Percentiles rank a stretch among this genome's conserved stretches.
Conservation (phyloP, 148 eudicot genomes). For the Camellia lanceoleosa region DNA sequence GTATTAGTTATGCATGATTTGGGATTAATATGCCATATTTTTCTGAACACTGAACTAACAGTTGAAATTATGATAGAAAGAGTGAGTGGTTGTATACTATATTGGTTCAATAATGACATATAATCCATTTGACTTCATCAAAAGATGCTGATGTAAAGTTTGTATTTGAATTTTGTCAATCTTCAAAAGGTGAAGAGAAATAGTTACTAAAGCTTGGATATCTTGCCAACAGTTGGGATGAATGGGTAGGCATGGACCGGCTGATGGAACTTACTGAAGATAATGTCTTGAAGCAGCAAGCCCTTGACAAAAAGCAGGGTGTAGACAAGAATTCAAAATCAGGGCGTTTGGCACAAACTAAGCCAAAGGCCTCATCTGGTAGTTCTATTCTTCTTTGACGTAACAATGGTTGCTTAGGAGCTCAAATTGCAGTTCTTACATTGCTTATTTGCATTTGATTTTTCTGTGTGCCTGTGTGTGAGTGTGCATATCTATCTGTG, state of each 20-base stretch:
- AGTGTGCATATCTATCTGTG: background rate
- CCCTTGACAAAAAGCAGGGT: conserved; percentile 81
- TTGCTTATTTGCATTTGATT: background rate
- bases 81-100: background rate
- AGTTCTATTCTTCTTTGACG: conserved; percentile 10
- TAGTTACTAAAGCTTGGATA: conserved; percentile 26
- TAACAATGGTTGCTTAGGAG: background rate
- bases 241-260: conserved; percentile 92
- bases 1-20: background rate
- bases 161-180: background rate
- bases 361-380: conserved; percentile 79
- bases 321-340: conserved; percentile 70
- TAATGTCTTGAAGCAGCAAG: conserved; percentile 77
- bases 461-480: background rate
- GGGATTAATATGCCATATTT: background rate
- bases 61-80: conserved; percentile 4
- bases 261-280: conserved; percentile 77
- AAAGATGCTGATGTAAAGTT: background rate
- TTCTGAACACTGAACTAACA: background rate
- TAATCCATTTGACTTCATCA: background rate
- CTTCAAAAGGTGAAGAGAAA: conserved; percentile 5
- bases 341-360: conserved; percentile 68
- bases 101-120: background rate
- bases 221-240: conserved; percentile 93
- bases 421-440: background rate